Base-by-base conservation (phyloP, 805 yeast species). In the Candida glaebosa region DNA sequence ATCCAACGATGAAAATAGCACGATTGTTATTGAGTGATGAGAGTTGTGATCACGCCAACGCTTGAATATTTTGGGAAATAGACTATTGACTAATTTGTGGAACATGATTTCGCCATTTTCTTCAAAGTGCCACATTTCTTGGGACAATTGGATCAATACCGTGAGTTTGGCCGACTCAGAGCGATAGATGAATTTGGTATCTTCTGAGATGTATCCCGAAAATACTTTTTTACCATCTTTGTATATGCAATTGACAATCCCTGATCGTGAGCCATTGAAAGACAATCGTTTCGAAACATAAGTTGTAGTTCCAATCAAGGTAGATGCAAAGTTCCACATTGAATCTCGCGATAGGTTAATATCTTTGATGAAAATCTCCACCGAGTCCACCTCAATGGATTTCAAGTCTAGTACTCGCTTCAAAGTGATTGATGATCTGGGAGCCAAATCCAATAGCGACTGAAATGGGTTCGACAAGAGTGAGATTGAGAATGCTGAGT, bases 101-200 rank as follows among this genome's bases (percentile, higher is more conserved):
- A 91, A 91, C 78, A 88, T 78, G 40, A 90, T 85, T 56, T 91
- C 97, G 2, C 99, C 99, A 49, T 85, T 85, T 55, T 90, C 96
- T 61, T 93, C 98, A 61, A 93, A 93, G 59, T 89, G 88, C 95
- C 97, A 93, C 97, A 93, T 93, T 55, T 93, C 99, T 31, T 84
- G 76, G 1, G 97, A 86, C 46, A 90, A 79, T 57, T 93, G 99
- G 38, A 93, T 81, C 47, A 93, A 70, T 38, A 90, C 85, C 12
- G 87, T 77, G 42, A 91, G 67, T 42, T 85, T 78, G 2, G 97
- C 95, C 31, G 96, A 83, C 53, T 91, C 97, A 1, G 97, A 88
- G 36, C 99, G 74, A 58, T 86, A 91, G 0, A 89, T 87, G 20
- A 93, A 66, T 49, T 82, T 84, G 3, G 99, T 90, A 19, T 78